Conservation (phyloP, 2,329 filamentous ascomycete genomes). For the Dendrostoma leiphaemia region DNA sequence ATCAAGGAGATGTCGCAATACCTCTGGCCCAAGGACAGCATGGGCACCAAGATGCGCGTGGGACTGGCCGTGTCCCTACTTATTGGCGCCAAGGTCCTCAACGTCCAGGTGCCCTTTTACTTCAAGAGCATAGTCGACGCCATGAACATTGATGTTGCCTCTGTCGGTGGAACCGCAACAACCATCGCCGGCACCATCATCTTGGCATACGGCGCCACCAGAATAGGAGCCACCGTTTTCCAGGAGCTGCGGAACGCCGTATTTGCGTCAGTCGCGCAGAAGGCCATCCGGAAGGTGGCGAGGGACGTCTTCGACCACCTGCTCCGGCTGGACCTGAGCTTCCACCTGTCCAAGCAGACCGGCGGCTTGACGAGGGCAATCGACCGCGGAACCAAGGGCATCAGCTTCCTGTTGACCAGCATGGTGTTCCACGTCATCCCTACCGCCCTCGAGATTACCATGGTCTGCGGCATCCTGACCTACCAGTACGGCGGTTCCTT, state of each 20-base stretch:
- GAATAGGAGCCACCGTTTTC: slow-evolving; percentile 85
- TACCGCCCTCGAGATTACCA: slow-evolving; percentile 86
- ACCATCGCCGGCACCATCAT: slow-evolving; percentile 92
- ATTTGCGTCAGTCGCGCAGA: slow-evolving; percentile 95
- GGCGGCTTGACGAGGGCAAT: slow-evolving; percentile 92
- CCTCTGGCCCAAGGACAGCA: slow-evolving; percentile 88
- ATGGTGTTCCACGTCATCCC: slow-evolving; percentile 99
- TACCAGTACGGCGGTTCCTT: slow-evolving; percentile 94
- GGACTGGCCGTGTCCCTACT: slow-evolving; percentile 79
- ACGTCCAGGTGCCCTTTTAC: slow-evolving; percentile 98
- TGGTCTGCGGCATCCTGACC: slow-evolving; percentile 95
- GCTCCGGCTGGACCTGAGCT: slow-evolving; percentile 83
- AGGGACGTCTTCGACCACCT: slow-evolving; percentile 91
- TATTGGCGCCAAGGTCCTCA: slow-evolving; percentile 88
- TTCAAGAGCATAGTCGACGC: slow-evolving; percentile 97
- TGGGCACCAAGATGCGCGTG: slow-evolving; percentile 81
- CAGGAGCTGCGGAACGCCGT: slow-evolving; percentile 94
- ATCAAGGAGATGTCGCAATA: slow-evolving; percentile 98
- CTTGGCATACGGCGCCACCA: slow-evolving; percentile 83
- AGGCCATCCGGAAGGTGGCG: slow-evolving; percentile 88
- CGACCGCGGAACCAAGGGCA: slow-evolving; percentile 95
- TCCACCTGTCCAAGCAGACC: slow-evolving; percentile 92
- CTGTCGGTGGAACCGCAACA: slow-evolving; percentile 81
- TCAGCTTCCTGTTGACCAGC: slow-evolving; percentile 92
- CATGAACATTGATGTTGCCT: slow-evolving; percentile 93